Conservation (phyloP, 495 filamentous ascomycete genomes). For the Paragyromitra xinjiangensis region DNA sequence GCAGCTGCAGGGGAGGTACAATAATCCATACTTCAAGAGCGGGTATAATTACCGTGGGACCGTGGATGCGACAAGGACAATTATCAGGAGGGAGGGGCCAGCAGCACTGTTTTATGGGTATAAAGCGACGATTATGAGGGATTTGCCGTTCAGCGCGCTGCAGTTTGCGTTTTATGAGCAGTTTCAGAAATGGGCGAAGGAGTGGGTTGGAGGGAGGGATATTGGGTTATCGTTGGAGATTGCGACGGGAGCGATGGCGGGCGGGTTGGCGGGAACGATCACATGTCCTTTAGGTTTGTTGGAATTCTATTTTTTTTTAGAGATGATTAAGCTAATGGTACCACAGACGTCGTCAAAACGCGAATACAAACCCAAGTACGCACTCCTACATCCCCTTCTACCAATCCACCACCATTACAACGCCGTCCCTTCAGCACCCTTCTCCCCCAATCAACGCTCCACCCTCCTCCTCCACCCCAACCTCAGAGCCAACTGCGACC, state of each 20-base stretch:
- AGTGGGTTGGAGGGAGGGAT: constrained; percentile 71
- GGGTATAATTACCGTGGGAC: constrained; percentile 93
- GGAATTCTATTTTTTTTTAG: background rate
- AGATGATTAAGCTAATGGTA: background rate
- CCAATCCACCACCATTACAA: constrained; percentile 41
- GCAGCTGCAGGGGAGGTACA: constrained; percentile 91
- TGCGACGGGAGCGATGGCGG: constrained; percentile 87
- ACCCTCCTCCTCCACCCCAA: constrained; percentile 26
- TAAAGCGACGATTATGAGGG: constrained; percentile 91
- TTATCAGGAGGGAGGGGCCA: constrained; percentile 80
- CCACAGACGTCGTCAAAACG: constrained; percentile 89
- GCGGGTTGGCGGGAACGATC: constrained; percentile 90
- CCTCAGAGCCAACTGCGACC: constrained; percentile 60
- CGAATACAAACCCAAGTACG: constrained; percentile 95
- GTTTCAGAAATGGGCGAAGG: constrained; percentile 79
- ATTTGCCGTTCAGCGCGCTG: constrained; percentile 92
- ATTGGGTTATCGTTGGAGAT: constrained; percentile 88
- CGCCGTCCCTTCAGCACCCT: constrained; percentile 41
- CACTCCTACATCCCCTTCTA: constrained; percentile 54
- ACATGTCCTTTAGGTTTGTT: constrained; percentile 77
- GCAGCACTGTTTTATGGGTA: constrained; percentile 92
- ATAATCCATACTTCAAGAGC: constrained; percentile 90
- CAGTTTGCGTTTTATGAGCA: constrained; percentile 99
- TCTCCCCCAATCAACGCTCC: background rate
- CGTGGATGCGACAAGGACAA: constrained; percentile 80